These are phyloP conservation scores for Corrigiola litoralis DNA, from an alignment of 179 eudicot genomes.

Conservation along the genomic window DNA sequence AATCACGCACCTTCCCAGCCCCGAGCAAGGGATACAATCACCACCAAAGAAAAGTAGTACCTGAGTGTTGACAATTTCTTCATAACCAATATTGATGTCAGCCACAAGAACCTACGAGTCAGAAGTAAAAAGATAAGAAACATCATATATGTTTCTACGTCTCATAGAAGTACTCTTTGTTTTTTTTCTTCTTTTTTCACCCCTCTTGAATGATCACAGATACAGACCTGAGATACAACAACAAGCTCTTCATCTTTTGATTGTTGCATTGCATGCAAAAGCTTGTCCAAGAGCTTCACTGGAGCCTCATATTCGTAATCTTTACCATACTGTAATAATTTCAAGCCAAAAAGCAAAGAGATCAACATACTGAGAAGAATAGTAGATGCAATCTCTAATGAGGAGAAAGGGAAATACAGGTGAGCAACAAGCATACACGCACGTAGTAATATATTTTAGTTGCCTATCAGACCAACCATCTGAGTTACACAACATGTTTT, in stretches of 20 bases:
- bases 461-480: neutral
- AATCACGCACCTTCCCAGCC: neutral
- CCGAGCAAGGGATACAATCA: neutral
- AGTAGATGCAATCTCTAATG: neutral
- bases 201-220: neutral
- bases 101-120: constrained; percentile 79
- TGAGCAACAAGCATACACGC: neutral
- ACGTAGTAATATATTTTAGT: neutral
- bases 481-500: neutral
- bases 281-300: constrained; percentile 93
- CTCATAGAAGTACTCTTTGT: neutral
- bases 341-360: neutral
- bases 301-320: constrained; percentile 96
- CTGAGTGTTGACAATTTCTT: constrained; percentile 97
- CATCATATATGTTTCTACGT: neutral
- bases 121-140: constrained; percentile 1
- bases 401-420: neutral
- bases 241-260: constrained; percentile 89
- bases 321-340: constrained; percentile 69
- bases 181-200: neutral
- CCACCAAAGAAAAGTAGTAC: constrained; percentile 23
- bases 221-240: constrained; percentile 82
- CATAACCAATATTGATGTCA: constrained; percentile 92
- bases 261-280: constrained; percentile 74
- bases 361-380: neutral